These are phyloP conservation scores for Podaxis sp. DNA, from an alignment of 768 basidiomycete genomes.

Conservation along the genomic window DNA sequence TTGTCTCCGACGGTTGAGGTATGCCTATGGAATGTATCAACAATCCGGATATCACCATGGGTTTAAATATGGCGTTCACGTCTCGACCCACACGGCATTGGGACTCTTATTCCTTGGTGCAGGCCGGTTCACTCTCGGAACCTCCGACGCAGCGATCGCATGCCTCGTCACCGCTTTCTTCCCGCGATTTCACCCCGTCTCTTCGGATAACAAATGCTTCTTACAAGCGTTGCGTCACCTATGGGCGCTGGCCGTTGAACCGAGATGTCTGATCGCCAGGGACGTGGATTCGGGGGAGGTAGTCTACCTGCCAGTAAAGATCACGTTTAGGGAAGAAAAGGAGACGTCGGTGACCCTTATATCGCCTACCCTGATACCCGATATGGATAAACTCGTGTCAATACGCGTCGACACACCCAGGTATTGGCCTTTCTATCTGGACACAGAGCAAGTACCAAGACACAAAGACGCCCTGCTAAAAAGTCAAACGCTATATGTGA, in stretches of 20 bases:
- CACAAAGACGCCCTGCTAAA: slow-evolving; percentile 71
- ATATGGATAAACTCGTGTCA: slow-evolving; percentile 76
- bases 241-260: slow-evolving; percentile 96
- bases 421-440: slow-evolving; percentile 92
- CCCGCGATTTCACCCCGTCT: slow-evolving; percentile 77
- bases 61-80: slow-evolving; percentile 86
- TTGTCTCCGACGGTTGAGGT: slow-evolving; percentile 81
- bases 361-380: slow-evolving; percentile 90
- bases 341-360: slow-evolving; percentile 72
- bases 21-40: slow-evolving; percentile 85
- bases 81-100: slow-evolving; percentile 86
- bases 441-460: slow-evolving; percentile 63
- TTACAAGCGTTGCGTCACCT: slow-evolving; percentile 92
- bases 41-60: slow-evolving; percentile 58
- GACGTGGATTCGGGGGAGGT: slow-evolving; percentile 92
- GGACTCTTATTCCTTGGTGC: slow-evolving; percentile 93
- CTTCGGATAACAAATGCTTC: slow-evolving; percentile 87
- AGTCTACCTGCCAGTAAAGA: slow-evolving; percentile 90
- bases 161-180: slow-evolving; percentile 90
- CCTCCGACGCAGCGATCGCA: slow-evolving; percentile 89
- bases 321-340: slow-evolving; percentile 70
- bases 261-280: slow-evolving; percentile 85
- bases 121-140: slow-evolving; percentile 89
- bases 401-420: slow-evolving; percentile 91
- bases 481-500: slow-evolving; percentile 87